Conservation (phyloP, 768 basidiomycete species). For the Trametes cinnabarina region DNA sequence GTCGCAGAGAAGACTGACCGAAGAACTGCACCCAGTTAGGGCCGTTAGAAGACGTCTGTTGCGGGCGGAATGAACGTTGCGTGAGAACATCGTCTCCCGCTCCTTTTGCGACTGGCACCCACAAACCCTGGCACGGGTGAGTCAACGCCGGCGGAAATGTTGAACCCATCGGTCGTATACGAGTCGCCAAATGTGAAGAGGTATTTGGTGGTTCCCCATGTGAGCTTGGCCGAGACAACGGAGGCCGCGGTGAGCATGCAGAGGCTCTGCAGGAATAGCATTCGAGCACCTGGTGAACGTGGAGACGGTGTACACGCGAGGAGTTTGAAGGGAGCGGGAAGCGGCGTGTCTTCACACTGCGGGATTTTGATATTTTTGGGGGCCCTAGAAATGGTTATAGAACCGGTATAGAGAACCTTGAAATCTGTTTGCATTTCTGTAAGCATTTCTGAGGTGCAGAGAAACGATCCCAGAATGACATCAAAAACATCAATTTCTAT, state of each 20-base stretch:
- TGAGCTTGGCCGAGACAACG: constrained; percentile 29
- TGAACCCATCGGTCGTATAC: constrained; percentile 59
- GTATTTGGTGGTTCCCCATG: constrained; percentile 53
- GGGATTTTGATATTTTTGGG: too few relatives aligned
- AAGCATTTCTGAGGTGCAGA: too few relatives aligned
- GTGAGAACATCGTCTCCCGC: constrained; percentile 5
- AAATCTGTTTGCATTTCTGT: too few relatives aligned
- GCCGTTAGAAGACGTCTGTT: constrained; percentile 57
- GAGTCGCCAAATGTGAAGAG: constrained; percentile 65
- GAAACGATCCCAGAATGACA: too few relatives aligned
- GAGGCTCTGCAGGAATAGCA: constrained; percentile 9
- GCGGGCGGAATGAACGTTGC: background rate
- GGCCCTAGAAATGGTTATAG: too few relatives aligned
- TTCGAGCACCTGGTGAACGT: background rate
- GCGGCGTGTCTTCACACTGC: too few relatives aligned
- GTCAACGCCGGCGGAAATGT: constrained; percentile 53
- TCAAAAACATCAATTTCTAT: too few relatives aligned
- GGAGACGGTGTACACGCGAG: background rate
- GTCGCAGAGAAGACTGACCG: constrained; percentile 32
- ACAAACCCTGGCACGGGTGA: constrained; percentile 53
- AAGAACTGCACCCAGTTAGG: constrained; percentile 61
- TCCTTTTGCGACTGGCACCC: constrained; percentile 21
- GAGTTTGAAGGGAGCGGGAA: background rate
- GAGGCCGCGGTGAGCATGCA: constrained; percentile 13
- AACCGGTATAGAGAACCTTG: too few relatives aligned